Percentiles rank a stretch among this genome's conserved stretches.
phyloP scores from a whole-genome alignment of 345 rosid species.

The Carallia pectinifolia region DNA sequence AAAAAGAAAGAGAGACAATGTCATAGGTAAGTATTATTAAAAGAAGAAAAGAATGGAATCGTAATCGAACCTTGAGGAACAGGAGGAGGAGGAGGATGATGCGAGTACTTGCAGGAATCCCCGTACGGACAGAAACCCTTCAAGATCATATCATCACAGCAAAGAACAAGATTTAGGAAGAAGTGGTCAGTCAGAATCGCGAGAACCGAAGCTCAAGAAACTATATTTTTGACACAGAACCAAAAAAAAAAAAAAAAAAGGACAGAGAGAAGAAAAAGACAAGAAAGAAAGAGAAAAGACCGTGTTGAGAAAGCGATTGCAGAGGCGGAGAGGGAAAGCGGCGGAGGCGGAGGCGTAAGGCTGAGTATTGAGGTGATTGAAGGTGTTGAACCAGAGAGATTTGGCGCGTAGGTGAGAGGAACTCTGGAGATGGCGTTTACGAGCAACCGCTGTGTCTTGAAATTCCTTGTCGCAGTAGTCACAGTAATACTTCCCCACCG shows the following conservation, averaged over 20 bases:
- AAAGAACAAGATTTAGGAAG: not conserved
- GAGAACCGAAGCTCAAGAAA: too few species aligned
- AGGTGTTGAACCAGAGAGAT: constrained; percentile 64
- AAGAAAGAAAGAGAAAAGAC: constrained; percentile 2
- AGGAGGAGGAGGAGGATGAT: constrained; percentile 30
- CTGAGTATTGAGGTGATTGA: constrained; percentile 6
- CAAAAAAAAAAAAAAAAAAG: not conserved
- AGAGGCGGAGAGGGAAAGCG: constrained; percentile 43
- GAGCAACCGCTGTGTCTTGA: constrained; percentile 70
- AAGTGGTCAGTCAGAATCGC: too few species aligned
- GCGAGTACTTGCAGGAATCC: constrained; percentile 77
- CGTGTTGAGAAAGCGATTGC: constrained; percentile 66
- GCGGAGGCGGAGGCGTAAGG: constrained; percentile 26
- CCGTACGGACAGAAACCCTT: constrained; percentile 84
- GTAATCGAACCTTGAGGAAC: constrained; percentile 5
- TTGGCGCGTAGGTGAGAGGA: constrained; percentile 81
- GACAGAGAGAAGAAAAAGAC: not conserved
- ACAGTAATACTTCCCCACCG: constrained; percentile 72
- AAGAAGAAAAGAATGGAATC: not conserved
- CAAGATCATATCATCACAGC: not conserved
- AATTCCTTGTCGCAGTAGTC: constrained; percentile 94
- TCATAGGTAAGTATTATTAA: not conserved
- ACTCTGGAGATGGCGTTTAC: constrained; percentile 85
- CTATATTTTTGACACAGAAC: too few species aligned
- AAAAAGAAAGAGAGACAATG: too few species aligned